Conservation (phyloP, 208 protist species). For the Acanthamoeba divionensis region DNA sequence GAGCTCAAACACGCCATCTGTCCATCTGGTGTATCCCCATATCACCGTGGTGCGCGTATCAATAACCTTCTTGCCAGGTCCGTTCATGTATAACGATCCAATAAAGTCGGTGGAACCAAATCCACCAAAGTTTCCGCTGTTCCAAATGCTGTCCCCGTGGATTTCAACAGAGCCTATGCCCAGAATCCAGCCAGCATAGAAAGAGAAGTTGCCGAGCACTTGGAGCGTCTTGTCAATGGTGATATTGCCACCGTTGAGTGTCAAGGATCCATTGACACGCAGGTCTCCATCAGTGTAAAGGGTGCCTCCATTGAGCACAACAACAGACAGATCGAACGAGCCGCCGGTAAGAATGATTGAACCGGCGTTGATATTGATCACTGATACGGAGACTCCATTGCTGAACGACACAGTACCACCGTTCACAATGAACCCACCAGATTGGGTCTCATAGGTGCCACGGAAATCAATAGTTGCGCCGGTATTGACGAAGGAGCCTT, state of each 20-base stretch:
- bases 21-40: slow-evolving; percentile 2
- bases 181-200: slow-evolving; percentile 2
- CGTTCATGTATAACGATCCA: background rate
- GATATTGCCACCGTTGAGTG: slow-evolving; percentile 35
- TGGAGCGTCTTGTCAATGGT: slow-evolving; percentile 7
- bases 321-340: slow-evolving; percentile 3
- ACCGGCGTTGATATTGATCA: slow-evolving; percentile 35
- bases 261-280: slow-evolving; percentile 26
- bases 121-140: background rate
- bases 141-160: slow-evolving; percentile 23
- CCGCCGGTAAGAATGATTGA: background rate
- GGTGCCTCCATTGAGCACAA: slow-evolving; percentile 16
- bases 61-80: slow-evolving; percentile 34
- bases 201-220: slow-evolving; percentile 2
- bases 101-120: slow-evolving; percentile 36
- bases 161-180: slow-evolving; percentile 29
- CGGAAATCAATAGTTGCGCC: slow-evolving; percentile 42
- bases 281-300: background rate
- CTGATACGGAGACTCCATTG: slow-evolving; percentile 24
- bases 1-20: slow-evolving; percentile 28
- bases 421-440: background rate
- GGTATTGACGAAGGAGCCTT: slow-evolving; percentile 27
- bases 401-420: slow-evolving; percentile 29
- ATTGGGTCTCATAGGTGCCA: background rate
- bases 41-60: slow-evolving; percentile 12